Base-by-base conservation (phyloP, 2,329 filamentous ascomycete species). In the Penicillium sp. region DNA sequence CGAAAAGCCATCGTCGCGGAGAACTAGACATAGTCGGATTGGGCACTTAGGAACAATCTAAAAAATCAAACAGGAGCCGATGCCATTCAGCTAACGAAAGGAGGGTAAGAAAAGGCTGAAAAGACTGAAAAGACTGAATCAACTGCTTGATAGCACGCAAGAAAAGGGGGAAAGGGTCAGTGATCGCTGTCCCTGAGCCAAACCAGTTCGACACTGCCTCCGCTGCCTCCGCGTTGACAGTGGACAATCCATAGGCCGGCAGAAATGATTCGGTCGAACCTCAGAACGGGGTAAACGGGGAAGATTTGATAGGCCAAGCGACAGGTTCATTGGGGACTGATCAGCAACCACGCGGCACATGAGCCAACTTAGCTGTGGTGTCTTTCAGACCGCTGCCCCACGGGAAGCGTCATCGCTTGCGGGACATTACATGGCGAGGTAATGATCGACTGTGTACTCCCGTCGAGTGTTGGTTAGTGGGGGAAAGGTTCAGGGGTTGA, bases 321-420 rank as follows among this genome's bases (percentile, higher is more conserved):
- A 31, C 48, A 46, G 21, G 56, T 59, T 53, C 41, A 45, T 44
- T 59, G 54, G 55, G 55, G 52, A 59, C 56, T 27, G 64, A 66
- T 65, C 63, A 59, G 46, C 64, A n/a, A 61, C 55, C 60, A 65
- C 60, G 60, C 62, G 63, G 65, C 57, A 56, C 57, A 65, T 33
- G 29, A 59, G 46, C 60, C 63, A 65, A 66, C 58, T 59, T 61
- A 50, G 41, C 58, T 43, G 46, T 52, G 45, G 56, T 53, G 59
- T 51, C 27, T 56, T 57, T 53, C 60, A 54, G 54, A 47, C 59
- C 45, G 59, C 27, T 29, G 64, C 58, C 63, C 64, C 64, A 66
- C 63, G 59, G 39, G 41, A n/a, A 53, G 63, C 64, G 64, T 66
- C 64, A 65, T 66, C 61, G 56, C 38, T 45, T 59, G 59, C 59